Conservation (phyloP, 129 eudicot species). For the Chrysanthemum makinoi region DNA sequence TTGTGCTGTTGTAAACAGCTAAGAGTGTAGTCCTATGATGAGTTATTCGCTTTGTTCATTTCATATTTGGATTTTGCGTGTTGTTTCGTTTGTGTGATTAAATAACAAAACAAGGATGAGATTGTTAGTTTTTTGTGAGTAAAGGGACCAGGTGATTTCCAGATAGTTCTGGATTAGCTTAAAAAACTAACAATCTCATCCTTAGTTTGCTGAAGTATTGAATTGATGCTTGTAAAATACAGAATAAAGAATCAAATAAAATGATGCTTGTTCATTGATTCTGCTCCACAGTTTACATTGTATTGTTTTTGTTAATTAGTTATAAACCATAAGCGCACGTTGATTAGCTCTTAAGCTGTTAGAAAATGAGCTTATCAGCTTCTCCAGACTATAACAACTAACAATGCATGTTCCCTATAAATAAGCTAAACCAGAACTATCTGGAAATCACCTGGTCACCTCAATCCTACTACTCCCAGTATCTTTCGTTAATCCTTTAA, state of each 20-base stretch:
- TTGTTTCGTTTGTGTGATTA: background rate
- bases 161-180: too few relatives aligned
- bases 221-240: background rate
- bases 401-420: background rate
- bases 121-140: background rate
- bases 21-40: background rate
- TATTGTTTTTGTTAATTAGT: too few relatives aligned
- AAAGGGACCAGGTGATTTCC: too few relatives aligned
- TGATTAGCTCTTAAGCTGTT: too few relatives aligned
- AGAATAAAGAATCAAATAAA: background rate
- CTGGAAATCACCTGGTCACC: constrained; percentile 21
- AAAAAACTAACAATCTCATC: too few relatives aligned
- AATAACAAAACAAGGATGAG: background rate
- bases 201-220: background rate
- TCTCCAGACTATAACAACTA: too few relatives aligned
- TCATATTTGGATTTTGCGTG: background rate
- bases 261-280: too few relatives aligned
- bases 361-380: too few relatives aligned
- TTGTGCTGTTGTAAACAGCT: constrained; percentile 66
- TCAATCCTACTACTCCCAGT: constrained; percentile 62
- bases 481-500: constrained; percentile 65
- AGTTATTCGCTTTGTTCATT: constrained; percentile 13
- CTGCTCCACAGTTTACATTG: too few relatives aligned
- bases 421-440: background rate
- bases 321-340: too few relatives aligned